Conservation (phyloP, 2,329 filamentous ascomycete species). For the Colletotrichum sidae region DNA sequence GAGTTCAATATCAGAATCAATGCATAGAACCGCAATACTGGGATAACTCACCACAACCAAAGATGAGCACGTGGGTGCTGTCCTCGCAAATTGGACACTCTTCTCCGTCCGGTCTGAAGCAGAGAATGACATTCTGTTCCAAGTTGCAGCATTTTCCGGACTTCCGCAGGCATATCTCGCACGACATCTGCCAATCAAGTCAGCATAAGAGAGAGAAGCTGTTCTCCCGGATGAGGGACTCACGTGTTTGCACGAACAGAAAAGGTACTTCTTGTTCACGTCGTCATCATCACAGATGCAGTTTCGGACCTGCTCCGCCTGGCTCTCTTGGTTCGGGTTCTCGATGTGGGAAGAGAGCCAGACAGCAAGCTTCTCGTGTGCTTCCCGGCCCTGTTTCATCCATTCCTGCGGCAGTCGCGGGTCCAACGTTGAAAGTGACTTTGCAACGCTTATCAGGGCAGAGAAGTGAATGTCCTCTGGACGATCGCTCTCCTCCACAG, state of each 20-base stretch:
- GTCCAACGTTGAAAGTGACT: slow-evolving; percentile 7
- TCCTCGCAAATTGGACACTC: slow-evolving; percentile 20
- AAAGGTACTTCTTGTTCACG: slow-evolving; percentile 8
- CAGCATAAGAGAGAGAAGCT: neutral
- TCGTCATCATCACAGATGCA: slow-evolving; percentile 1
- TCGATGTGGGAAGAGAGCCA: neutral
- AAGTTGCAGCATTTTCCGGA: slow-evolving; percentile 10
- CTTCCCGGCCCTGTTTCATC: neutral
- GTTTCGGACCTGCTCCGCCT: neutral
- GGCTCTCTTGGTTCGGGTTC: neutral
- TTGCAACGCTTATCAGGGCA: neutral
- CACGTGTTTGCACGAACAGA: slow-evolving; percentile 4
- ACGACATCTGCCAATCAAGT: neutral
- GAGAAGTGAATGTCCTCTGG: slow-evolving; percentile 4
- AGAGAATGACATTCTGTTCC: slow-evolving; percentile 5
- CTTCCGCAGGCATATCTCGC: neutral
- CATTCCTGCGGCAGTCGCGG: neutral
- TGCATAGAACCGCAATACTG: too few relatives aligned
- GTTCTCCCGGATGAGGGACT: neutral
- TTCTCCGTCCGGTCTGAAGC: neutral
- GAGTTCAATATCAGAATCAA: neutral
- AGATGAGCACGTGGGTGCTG: neutral
- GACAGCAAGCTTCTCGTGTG: slow-evolving; percentile 2
- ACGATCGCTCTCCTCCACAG: too few relatives aligned
- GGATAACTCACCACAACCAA: slow-evolving; percentile 12